phyloP scores from a whole-genome alignment of 1,284 basidiomycete species.

The Rhodotorula sp. region DNA sequence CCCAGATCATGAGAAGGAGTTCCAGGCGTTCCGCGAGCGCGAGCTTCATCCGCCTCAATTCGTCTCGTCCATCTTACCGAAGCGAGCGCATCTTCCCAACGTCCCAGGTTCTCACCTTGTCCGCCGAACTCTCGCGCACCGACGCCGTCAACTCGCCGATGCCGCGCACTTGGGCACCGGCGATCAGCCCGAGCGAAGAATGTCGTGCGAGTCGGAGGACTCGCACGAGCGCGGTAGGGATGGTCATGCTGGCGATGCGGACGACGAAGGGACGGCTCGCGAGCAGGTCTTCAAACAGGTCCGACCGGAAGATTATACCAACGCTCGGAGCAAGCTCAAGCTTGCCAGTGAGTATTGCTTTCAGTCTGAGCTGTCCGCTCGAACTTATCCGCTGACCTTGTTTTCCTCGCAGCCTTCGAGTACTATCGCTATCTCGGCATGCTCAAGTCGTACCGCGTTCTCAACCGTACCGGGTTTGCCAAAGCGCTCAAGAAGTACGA shows the following conservation, averaged over 20 bases:
- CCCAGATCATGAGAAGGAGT: constrained; percentile 36
- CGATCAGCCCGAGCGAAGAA: neutral
- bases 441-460: constrained; percentile 37
- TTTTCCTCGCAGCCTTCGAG: constrained; percentile 30
- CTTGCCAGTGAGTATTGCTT: constrained; percentile 26
- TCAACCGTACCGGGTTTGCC: constrained; percentile 36
- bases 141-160: neutral
- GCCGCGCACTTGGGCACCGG: neutral
- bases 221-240: neutral
- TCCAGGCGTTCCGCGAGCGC: constrained; percentile 15
- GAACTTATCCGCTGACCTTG: neutral
- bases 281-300: constrained; percentile 5
- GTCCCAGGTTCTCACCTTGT: constrained; percentile 33
- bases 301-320: constrained; percentile 33
- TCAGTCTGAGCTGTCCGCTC: no score
- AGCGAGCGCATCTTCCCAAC: constrained; percentile 7
- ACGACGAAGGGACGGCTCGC: neutral
- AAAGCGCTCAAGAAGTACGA: constrained; percentile 79
- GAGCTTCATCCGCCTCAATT: constrained; percentile 20
- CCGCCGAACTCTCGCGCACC: constrained; percentile 21
- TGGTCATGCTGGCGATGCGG: neutral
- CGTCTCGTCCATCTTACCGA: constrained; percentile 24
- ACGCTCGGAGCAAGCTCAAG: constrained; percentile 36
- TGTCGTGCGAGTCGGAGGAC: neutral
- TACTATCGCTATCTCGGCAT: constrained; percentile 38